These are phyloP conservation scores for Gloeophyllum trabeum DNA, from an alignment of 768 basidiomycete species.

Conservation along the genomic window DNA sequence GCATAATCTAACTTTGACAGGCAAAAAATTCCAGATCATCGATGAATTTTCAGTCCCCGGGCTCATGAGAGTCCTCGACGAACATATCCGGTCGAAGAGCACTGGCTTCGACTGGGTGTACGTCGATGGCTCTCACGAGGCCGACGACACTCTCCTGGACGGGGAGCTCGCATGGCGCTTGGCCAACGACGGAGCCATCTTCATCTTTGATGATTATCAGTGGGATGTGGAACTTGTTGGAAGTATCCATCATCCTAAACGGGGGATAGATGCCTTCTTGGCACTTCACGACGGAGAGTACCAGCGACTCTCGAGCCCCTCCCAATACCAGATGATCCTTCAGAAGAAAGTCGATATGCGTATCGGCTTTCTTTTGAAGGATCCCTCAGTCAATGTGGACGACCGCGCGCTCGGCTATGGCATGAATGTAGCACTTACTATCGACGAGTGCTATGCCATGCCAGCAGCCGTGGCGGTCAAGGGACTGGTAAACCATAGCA, in stretches of 20 bases:
- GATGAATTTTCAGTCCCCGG: conserved; percentile 43
- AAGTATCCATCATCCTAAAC: conserved; percentile 41
- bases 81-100: conserved; percentile 23
- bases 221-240: conserved; percentile 38
- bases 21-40: conserved; percentile 32
- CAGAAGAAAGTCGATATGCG: conserved; percentile 39
- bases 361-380: conserved; percentile 34
- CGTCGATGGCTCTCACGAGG: conserved; percentile 47
- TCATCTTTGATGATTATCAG: conserved; percentile 49
- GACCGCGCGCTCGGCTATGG: conserved; percentile 27
- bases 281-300: conserved; percentile 38
- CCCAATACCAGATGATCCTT: conserved; percentile 41
- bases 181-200: conserved; percentile 33
- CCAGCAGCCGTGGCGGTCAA: conserved; percentile 35
- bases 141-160: conserved; percentile 51
- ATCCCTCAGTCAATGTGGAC: conserved; percentile 3
- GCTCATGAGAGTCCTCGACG: conserved; percentile 31
- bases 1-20: conserved; percentile 36
- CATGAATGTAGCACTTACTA: conserved; percentile 32
- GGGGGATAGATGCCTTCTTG: conserved; percentile 46
- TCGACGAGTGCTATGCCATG: conserved; percentile 34
- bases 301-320: conserved; percentile 22
- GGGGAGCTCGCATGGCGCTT: conserved; percentile 48
- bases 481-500: conserved; percentile 24
- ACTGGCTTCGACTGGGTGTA: conserved; percentile 49